Evolutionary conservation across 306 rosid genomes (phyloP).

Genomic region (Arachis stenosperma): DNA sequence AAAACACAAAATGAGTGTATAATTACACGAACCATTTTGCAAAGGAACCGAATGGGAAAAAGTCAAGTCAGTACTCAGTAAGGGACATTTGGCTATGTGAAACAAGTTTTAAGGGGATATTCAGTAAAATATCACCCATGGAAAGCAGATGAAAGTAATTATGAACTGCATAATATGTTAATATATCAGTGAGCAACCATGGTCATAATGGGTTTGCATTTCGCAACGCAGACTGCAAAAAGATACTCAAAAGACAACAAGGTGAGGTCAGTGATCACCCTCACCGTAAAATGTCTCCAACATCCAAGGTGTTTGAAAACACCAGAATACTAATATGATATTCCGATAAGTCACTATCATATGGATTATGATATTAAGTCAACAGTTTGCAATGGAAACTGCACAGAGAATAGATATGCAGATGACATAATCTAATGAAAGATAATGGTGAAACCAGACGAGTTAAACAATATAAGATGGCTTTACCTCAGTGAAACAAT

Average conservation of each 20-base stretch:
- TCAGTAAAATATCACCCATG: neutral
- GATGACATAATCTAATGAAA: conserved; percentile 5
- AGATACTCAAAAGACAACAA: conserved; percentile 17
- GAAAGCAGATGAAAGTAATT: neutral
- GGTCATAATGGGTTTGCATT: conserved; percentile 5
- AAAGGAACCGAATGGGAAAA: conserved; percentile 1
- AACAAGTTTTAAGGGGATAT: conserved; percentile 6
- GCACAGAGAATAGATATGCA: conserved; percentile 26
- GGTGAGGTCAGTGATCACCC: conserved; percentile 17
- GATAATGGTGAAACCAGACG: conserved; percentile 13
- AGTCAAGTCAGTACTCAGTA: neutral
- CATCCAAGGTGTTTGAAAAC: conserved; percentile 25
- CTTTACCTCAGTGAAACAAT: conserved; percentile 57
- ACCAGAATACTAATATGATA: conserved; percentile 18
- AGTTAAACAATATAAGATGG: conserved; percentile 18
- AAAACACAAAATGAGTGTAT: neutral
- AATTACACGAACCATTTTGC: conserved; percentile 1
- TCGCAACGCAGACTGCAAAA: neutral
- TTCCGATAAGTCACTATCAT: neutral
- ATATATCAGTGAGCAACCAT: conserved; percentile 11
- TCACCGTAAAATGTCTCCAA: neutral
- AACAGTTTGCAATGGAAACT: conserved; percentile 22
- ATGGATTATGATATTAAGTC: neutral
- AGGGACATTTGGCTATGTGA: neutral
- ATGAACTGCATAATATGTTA: conserved; percentile 20